Conservation (phyloP, 192 early-diverging fungal genomes). For the Martensiomyces pterosporus region DNA sequence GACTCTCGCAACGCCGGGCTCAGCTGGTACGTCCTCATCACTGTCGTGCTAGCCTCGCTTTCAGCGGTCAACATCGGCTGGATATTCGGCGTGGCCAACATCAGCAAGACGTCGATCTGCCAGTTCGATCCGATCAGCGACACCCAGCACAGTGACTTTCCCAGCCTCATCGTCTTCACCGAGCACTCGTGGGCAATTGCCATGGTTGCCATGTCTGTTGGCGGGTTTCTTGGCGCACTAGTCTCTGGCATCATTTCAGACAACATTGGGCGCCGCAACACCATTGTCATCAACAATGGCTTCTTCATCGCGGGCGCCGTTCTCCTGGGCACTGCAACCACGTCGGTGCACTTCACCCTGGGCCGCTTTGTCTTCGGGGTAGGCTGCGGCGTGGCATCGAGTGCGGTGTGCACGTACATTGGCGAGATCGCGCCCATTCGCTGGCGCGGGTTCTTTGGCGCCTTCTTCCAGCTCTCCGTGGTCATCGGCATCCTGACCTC, state of each 20-base stretch:
- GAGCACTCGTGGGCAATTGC: constrained; percentile 48
- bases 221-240: constrained; percentile 63
- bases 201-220: constrained; percentile 50
- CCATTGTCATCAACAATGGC: constrained; percentile 64
- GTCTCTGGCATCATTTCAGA: constrained; percentile 52
- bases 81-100: constrained; percentile 30
- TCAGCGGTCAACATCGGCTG: constrained; percentile 41
- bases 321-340: constrained; percentile 57
- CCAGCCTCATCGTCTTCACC: constrained; percentile 27
- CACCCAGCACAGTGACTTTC: constrained; percentile 15
- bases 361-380: constrained; percentile 71
- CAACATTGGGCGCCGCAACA: constrained; percentile 58
- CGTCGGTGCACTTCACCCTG: constrained; percentile 57
- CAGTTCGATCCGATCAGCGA: constrained; percentile 11
- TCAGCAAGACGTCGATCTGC: constrained; percentile 37
- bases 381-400: constrained; percentile 59
- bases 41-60: constrained; percentile 33
- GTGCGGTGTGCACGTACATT: constrained; percentile 61
- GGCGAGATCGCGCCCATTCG: constrained; percentile 66
- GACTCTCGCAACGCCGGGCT: constrained; percentile 41
- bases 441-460: constrained; percentile 64
- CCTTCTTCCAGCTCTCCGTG: constrained; percentile 67
- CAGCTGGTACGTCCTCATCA: constrained; percentile 37
- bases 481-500: constrained; percentile 69
- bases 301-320: constrained; percentile 63